Evolutionary conservation across 805 yeast species (phyloP).

Genomic region (Danielozyma ontarioensis): DNA sequence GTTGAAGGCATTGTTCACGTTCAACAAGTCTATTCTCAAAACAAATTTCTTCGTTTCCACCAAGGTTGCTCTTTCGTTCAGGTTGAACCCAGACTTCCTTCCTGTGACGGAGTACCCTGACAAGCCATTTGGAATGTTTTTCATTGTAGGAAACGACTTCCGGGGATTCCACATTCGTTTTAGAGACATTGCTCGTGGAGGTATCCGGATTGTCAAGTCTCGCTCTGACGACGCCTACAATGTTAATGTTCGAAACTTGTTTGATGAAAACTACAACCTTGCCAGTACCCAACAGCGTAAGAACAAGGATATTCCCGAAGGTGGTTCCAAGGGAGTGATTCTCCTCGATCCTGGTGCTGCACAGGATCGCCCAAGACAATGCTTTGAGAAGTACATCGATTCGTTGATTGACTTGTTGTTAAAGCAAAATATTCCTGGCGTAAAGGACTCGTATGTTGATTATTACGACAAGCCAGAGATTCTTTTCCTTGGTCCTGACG

Average conservation of each 20-base stretch:
- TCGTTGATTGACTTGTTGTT: conserved; percentile 81
- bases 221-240: conserved; percentile 81
- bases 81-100: conserved; percentile 81
- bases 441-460: conserved; percentile 81
- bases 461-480: conserved; percentile 81
- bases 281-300: conserved; percentile 95
- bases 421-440: conserved; percentile 64
- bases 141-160: conserved; percentile 93
- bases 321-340: conserved; percentile 97
- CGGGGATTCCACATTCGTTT: conserved; percentile 97
- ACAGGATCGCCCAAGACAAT: conserved; percentile 74
- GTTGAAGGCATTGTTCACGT: conserved; percentile 72
- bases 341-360: conserved; percentile 73
- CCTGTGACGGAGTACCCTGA: conserved; percentile 87
- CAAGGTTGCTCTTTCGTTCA: conserved; percentile 90
- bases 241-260: conserved; percentile 78
- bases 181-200: conserved; percentile 97
- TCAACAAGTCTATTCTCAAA: conserved; percentile 83
- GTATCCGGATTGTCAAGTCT: conserved; percentile 90
- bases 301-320: conserved; percentile 98
- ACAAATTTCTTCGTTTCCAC: conserved; percentile 93
- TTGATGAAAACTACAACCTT: conserved; percentile 93
- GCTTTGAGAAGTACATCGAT: conserved; percentile 91
- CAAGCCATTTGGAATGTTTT: conserved; percentile 90
- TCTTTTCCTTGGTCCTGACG: conserved; percentile 98